Conservation (phyloP, 2,329 filamentous ascomycete species). For the Trichoderma gracile region DNA sequence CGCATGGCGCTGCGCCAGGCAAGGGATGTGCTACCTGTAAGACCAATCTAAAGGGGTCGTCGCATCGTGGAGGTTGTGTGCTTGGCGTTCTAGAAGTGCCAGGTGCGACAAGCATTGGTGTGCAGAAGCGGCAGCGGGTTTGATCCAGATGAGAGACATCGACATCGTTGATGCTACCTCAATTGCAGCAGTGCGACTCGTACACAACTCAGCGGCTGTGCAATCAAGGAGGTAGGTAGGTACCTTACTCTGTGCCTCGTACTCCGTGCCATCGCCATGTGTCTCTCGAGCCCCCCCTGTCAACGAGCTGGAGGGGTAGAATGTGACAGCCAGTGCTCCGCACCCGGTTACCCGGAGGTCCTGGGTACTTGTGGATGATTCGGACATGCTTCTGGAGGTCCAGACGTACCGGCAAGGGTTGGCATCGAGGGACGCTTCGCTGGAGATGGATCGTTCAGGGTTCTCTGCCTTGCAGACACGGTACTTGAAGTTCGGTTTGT, state of each 20-base stretch:
- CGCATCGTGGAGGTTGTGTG: neutral
- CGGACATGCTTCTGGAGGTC: no score
- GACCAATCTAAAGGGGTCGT: neutral
- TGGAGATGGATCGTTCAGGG: no score
- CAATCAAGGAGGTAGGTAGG: no score
- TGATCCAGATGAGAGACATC: slow-evolving; percentile 2
- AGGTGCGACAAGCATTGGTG: slow-evolving; percentile 1
- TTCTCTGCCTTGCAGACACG: no score
- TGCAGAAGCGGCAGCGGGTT: neutral
- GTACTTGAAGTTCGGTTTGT: no score
- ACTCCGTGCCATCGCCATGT: neutral
- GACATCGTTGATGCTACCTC: neutral
- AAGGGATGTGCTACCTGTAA: neutral
- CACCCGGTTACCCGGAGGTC: no score
- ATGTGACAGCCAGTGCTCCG: no score
- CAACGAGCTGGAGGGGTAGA: slow-evolving; percentile 16
- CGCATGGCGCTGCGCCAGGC: no score
- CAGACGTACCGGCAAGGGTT: no score
- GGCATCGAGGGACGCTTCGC: no score
- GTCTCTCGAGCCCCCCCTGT: neutral
- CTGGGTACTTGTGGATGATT: no score
- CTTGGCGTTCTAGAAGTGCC: slow-evolving; percentile 8
- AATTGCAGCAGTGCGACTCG: neutral
- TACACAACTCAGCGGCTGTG: neutral
- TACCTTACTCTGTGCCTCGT: neutral